Base-by-base conservation (phyloP, 140 eudicot genomes). In the Cichorium intybus region DNA sequence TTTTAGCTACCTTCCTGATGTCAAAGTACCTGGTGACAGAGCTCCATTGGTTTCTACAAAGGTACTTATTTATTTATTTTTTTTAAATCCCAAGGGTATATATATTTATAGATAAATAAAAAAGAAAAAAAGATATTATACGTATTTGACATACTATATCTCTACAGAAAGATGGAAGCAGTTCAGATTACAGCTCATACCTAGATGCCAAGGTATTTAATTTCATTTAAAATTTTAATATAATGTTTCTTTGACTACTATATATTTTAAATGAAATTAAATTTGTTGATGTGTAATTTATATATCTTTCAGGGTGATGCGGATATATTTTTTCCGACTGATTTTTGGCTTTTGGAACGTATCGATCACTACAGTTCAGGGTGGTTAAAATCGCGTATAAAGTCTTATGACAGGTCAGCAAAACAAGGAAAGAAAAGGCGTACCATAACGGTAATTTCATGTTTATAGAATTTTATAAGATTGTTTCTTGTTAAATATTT, bases 261-360 rank as follows among this genome's bases (percentile, higher is more conserved):
- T 66, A 27, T 33, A 48, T 39, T 49, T n/a, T 21, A 56, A 34
- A 58, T 47, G 24, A 0, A 35, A 35, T 11, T 43, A 11, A 9
- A 11, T 43, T 43, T 43, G 15, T 11, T 1, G 11, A 39, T 14
- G 0, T 43, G 14, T 14, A 14, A 4, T 27, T 27, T 27, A 15
- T 41, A 54, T 68, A 31, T 39, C 57, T 46, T 43, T 51, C 85
- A 88, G 98, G 98, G 98, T 60, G 96, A 92, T 70, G 89, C 98
- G 39, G 98, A 92, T 79, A 85, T 92, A 69, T 92, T 92, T 80
- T 92, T 88, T 70, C 98, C 98, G 6, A 92, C 96, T n/a, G 96
- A 92, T 65, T 92, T 92, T 76, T 85, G 86, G 87, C 93, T 88
- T 66, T 68, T 92, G 74, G 98, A 88, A 67, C 81, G 87, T 31